Percentiles rank a stretch among this genome's conserved stretches.
These are phyloP conservation scores for Amauroascus niger DNA, from an alignment of 2,329 filamentous ascomycete genomes.

Conservation along the genomic window DNA sequence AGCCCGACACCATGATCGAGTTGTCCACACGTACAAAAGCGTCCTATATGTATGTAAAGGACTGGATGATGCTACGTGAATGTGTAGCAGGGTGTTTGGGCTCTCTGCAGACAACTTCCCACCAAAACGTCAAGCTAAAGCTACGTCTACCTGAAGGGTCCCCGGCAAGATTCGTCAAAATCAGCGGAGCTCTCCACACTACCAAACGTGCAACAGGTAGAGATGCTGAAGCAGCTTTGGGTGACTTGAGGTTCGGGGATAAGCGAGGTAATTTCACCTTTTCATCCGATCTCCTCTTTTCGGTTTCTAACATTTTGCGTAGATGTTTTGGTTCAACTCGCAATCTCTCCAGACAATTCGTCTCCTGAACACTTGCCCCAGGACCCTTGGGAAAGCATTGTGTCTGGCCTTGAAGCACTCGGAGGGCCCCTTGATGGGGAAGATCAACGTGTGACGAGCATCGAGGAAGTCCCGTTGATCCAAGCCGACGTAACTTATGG, in stretches of 20 bases:
- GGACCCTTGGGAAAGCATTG: constrained; percentile 94
- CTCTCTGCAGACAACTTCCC: constrained; percentile 84
- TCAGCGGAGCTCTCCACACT: constrained; percentile 89
- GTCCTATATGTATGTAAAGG: constrained; percentile 95
- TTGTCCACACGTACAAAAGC: constrained; percentile 91
- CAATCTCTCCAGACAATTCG: constrained; percentile 77
- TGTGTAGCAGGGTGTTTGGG: constrained; percentile 90
- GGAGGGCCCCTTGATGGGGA: constrained; percentile 81
- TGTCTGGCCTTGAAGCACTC: constrained; percentile 87
- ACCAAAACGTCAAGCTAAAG: constrained; percentile 95
- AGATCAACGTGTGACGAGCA: constrained; percentile 69
- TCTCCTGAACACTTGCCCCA: constrained; percentile 77
- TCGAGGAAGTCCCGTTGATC: constrained; percentile 89
- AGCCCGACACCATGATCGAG: constrained; percentile 98
- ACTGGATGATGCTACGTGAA: constrained; percentile 99
- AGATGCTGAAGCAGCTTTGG: constrained; percentile 84
- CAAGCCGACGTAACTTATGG: constrained; percentile 91
- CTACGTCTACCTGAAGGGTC: constrained; percentile 90
- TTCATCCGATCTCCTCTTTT: not conserved
- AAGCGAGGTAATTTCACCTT: constrained; percentile 50
- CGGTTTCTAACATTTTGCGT: constrained; percentile 22
- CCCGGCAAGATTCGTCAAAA: constrained; percentile 96
- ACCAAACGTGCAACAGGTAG: constrained; percentile 91
- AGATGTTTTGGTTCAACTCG: constrained; percentile 87
- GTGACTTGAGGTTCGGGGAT: constrained; percentile 88